phyloP scores from a whole-genome alignment of 83 land plant genomes.

The Larix sibirica region DNA sequence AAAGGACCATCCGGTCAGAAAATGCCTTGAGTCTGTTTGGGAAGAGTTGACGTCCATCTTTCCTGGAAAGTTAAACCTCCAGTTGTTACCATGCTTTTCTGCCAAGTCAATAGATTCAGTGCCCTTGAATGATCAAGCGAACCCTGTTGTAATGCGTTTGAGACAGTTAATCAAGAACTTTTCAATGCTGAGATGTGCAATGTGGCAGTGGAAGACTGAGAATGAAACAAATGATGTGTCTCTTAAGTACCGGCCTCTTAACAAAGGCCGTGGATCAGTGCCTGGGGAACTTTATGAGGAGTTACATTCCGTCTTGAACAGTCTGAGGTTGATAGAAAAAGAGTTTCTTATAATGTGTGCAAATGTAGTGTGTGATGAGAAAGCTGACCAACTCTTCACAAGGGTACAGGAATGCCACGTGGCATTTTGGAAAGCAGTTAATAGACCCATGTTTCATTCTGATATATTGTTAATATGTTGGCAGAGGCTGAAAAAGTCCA shows the following conservation, averaged over 20 bases:
- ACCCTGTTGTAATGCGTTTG: neutral
- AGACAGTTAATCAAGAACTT: neutral
- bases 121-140: neutral
- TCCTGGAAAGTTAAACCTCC: conserved; percentile 9
- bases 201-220: conserved; percentile 2
- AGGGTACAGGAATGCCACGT: conserved; percentile 32
- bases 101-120: conserved; percentile 4
- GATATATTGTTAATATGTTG: conserved; percentile 37
- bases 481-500: conserved; percentile 27
- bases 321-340: conserved; percentile 20
- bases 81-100: conserved; percentile 16
- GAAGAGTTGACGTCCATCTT: neutral
- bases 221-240: neutral
- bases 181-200: conserved; percentile 2
- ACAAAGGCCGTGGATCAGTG: neutral
- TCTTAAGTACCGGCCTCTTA: neutral
- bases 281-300: neutral
- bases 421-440: conserved; percentile 31
- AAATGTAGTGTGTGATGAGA: conserved; percentile 7
- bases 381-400: conserved; percentile 5
- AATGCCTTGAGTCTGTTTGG: conserved; percentile 20
- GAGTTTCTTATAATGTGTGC: conserved; percentile 16
- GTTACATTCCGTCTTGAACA: conserved; percentile 5
- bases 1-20: conserved; percentile 56
- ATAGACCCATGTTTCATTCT: conserved; percentile 14